Evolutionary conservation across 1,284 basidiomycete species (phyloP), one percentile per base, ranked within the genome.

Genomic region (Hemileia vastatrix): DNA sequence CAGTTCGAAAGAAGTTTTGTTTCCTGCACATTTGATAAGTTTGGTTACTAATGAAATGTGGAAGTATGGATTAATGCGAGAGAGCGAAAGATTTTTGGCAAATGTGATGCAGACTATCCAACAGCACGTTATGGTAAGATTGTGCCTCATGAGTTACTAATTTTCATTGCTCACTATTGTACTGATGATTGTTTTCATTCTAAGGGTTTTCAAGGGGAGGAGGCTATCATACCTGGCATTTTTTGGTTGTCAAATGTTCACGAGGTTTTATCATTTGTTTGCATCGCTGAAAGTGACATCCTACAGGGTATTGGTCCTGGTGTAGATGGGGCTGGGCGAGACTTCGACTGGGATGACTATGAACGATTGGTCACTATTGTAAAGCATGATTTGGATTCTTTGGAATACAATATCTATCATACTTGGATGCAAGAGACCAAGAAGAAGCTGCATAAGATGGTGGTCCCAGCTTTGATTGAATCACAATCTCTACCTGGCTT

Each of bases 221-320:
- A 98, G 60, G 87, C 91, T 13, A 91, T 98, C 66, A 80, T 94
- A 47, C 95, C 95, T 1, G 95, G 95, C 49, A 89, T 98, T 69
- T 99, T 92, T 80, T 99, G 95, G 95, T 81, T 98, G 15, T 97
- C 94, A 33, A 99, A 99, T 72, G 93, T 99, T n/a, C 95, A 99
- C 77, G 95, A 99, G 77, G 91, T 98, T 82, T 81, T 98, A 24
- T 98, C 95, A 6, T 99, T 98, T 78, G 94, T 98, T 70, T 96
- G 90, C 73, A 88, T 97, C 47, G 95, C 95, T 23, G 95, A 99
- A 78, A 89, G 88, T 73, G 95, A 99, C 76, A 96, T 97, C 84
- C 82, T 93, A 6, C 91, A 97, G 76, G 95, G 95, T 31, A 95
- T 98, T 65, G 93, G 90, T 18, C 95, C 95, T 0, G 93, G 93